Evolutionary conservation across 805 yeast genomes (phyloP).

Genomic region (Monosporozyma aquatica): DNA sequence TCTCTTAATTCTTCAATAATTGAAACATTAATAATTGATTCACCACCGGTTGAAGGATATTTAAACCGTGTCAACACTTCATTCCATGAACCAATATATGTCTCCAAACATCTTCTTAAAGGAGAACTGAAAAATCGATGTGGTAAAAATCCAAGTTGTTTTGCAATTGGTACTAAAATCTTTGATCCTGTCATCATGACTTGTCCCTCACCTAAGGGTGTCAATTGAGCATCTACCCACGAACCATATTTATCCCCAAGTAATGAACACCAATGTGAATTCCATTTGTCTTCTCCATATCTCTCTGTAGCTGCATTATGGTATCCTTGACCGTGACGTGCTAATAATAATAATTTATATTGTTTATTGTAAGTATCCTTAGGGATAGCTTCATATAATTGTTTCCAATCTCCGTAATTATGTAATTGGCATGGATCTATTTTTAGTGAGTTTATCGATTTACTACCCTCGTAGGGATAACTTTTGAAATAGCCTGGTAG

Average conservation of each 20-base stretch:
- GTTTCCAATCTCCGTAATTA: conserved; percentile 14
- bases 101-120: conserved; percentile 51
- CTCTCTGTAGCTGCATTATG: conserved; percentile 49
- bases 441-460: conserved; percentile 6
- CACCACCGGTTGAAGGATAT: too few species aligned
- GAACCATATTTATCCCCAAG: conserved; percentile 45
- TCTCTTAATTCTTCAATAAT: conserved; percentile 45
- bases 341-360: conserved; percentile 18
- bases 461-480: conserved; percentile 5
- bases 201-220: conserved; percentile 48
- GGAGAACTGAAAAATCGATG: conserved; percentile 50
- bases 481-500: conserved; percentile 15
- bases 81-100: conserved; percentile 43
- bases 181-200: conserved; percentile 37
- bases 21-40: conserved; percentile 9
- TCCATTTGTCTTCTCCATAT: conserved; percentile 51
- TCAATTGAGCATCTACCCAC: conserved; percentile 47
- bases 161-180: conserved; percentile 16
- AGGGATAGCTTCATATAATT: conserved; percentile 18
- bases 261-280: conserved; percentile 41
- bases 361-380: conserved; percentile 11
- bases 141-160: conserved; percentile 47
- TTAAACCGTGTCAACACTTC: too few species aligned
- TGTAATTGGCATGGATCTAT: conserved; percentile 9
- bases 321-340: conserved; percentile 63